Conservation (phyloP, 805 yeast genomes). For the Candida nemodendra region DNA sequence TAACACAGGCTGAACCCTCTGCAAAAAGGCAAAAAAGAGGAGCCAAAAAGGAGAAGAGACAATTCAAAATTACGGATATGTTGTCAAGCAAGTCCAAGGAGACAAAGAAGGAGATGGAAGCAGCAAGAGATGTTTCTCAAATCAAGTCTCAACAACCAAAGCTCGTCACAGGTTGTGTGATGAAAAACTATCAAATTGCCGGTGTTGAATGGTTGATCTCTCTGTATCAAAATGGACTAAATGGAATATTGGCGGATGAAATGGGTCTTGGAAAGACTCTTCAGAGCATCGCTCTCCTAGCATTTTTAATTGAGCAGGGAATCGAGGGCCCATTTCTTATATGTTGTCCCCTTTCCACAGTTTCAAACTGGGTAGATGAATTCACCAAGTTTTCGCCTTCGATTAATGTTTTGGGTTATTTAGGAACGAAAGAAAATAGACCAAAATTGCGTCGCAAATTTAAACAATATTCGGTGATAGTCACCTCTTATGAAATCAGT, state of each 20-base stretch:
- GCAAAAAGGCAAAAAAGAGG: conserved; percentile 26
- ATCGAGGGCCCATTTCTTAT: conserved; percentile 75
- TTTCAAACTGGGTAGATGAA: conserved; percentile 82
- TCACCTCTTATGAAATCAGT: conserved; percentile 82
- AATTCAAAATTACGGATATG: conserved; percentile 17
- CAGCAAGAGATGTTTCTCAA: conserved; percentile 15
- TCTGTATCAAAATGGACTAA: conserved; percentile 86
- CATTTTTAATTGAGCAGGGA: conserved; percentile 75
- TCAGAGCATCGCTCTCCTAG: conserved; percentile 77
- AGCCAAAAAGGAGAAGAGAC: conserved; percentile 14
- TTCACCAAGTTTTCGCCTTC: conserved; percentile 70
- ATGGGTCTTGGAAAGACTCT: conserved; percentile 97
- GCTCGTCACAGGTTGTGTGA: conserved; percentile 50
- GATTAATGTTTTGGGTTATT: conserved; percentile 59
- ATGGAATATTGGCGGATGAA: conserved; percentile 95
- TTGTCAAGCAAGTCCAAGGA: conserved; percentile 18
- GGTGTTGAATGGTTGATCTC: conserved; percentile 92
- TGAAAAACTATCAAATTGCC: conserved; percentile 84
- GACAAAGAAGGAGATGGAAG: conserved; percentile 20
- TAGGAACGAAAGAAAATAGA: conserved; percentile 63
- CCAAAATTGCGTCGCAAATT: conserved; percentile 36
- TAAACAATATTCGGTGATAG: conserved; percentile 47
- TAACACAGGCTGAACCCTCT: conserved; percentile 22
- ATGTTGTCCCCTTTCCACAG: conserved; percentile 81
- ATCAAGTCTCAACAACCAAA: conserved; percentile 47